Evolutionary conservation across 331 rosid genomes (phyloP), one percentile per base, ranked within the genome.

Genomic region (Pyrus hybrid): DNA sequence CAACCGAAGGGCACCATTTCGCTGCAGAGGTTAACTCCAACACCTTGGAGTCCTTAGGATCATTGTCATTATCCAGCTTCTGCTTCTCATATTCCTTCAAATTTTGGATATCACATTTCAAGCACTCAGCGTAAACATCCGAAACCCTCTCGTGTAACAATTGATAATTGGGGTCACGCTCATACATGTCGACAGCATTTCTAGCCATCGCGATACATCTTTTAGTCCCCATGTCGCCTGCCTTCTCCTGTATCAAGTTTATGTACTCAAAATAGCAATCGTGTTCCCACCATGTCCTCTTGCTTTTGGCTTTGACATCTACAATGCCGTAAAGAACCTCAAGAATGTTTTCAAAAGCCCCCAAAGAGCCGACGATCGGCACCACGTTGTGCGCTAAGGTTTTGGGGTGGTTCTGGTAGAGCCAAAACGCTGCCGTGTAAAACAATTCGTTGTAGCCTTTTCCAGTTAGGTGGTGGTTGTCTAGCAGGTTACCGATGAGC

Each of bases 361-460:
- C 97, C 60, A 89, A 85, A 1, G 16, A 5, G 18, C 76, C 85
- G 1, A 88, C 90, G 1, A 89, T 69, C 11, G 86, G 71, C 20
- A 85, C 73, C 18, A 89, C 56, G 26, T 91, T 91, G 68, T 47
- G 63, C 0, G 88, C 86, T 1, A 91, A 79, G 17, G 97, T 85
- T 20, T 75, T 91, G 21, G 93, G 96, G 65, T 88, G 90, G 65
- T 74, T 47, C 5, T 41, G 3, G 77, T 85, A 84, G 53, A 92
- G 83, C 93, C 91, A 92, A 18, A 83, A 47, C 8, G 90, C 93
- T 0, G 96, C 86, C 2, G 89, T 33, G 62, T 88, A 86, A 74
- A 82, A 89, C 5, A 85, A 83, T 53, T 74, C 67, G 3, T 78
- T 79, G 37, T 87, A 89, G 7, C 86, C 74, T n/a, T 91, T 89